A percentile compares a stretch with the other conserved stretches of the same genome.
Conservation (phyloP, 83 land plant genomes). For the Picea mariana region DNA sequence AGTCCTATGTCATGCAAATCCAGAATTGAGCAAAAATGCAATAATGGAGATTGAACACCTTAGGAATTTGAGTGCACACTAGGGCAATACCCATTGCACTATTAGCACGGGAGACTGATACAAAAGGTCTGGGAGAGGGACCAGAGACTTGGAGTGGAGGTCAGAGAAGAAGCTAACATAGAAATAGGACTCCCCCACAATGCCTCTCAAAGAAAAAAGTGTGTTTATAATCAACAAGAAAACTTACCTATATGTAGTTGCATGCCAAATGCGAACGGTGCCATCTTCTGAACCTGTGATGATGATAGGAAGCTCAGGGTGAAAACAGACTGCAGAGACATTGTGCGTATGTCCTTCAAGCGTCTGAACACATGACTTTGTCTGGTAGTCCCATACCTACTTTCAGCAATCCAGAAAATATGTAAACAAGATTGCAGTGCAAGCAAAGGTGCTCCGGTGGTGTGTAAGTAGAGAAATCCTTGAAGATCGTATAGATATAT, state of each 20-base stretch:
- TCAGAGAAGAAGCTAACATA: no score
- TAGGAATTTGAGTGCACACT: no score
- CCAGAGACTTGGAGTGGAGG: no score
- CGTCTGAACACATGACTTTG: constrained; percentile 96
- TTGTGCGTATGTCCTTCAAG: constrained; percentile 99
- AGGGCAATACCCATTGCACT: no score
- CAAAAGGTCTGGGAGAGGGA: no score
- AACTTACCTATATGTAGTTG: constrained; percentile 82
- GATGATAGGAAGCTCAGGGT: constrained; percentile 98
- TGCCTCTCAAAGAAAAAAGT: no score
- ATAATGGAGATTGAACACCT: no score
- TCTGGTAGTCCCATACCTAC: constrained; percentile 97
- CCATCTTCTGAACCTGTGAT: constrained; percentile 99
- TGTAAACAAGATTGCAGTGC: not conserved
- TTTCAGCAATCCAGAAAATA: constrained; percentile 11
- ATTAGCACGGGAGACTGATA: no score
- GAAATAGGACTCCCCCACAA: no score
- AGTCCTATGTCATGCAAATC: no score
- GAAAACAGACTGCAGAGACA: constrained; percentile 95
- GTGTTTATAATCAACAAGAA: no score
- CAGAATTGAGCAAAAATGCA: no score
- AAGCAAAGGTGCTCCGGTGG: not conserved
- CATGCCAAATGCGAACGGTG: constrained; percentile 94
- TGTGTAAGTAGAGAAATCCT: not conserved
- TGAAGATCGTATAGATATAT: not conserved